Base-by-base conservation (phyloP, 2,329 filamentous ascomycete species). In the Cordyceps cicadae region DNA sequence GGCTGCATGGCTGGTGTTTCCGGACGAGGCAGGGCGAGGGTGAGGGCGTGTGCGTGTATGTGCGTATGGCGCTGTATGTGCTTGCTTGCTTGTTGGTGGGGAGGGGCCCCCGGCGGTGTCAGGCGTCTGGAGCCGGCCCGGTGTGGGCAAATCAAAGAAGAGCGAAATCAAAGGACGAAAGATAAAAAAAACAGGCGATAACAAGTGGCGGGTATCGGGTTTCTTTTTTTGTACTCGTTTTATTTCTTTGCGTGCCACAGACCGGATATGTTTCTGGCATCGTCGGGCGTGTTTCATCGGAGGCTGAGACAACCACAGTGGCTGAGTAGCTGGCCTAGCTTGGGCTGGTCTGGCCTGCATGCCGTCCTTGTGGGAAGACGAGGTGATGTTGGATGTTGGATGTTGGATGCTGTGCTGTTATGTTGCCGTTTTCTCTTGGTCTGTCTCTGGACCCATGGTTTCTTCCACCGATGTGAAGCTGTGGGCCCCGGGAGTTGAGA, bases 201-300 rank as follows among this genome's bases (percentile, higher is more conserved):
- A n/a, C 8, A 43, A 43, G n/a, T n/a, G 17, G 39, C 6, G 17
- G 21, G 45, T 26, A 46, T 46, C 43, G 43, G n/a, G 7, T 46
- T 46, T n/a, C 19, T 32, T 51, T 34, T 51, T 19, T 9, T 9
- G 17, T 51, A 17, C n/a, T 51, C 32, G 49, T 32, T 32, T n/a
- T 51, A 19, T 54, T 54, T 37, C 34, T 29, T 43, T 54, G 52
- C 52, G 52, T 54, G 66, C 55, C 61, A 62, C 60, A 59, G 57
- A 49, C 64, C 59, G 63, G 60, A 63, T 24, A 68, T 68, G 65
- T 61, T 62, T 64, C 62, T 64, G 57, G 45, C 55, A 65, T 66
- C 64, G 67, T 72, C 70, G 71, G 70, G 55, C 61, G 65, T 68
- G 66, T 69, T 70, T 70, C 68, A 67, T 66, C 62, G 63, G 62